Percentiles rank a stretch among this genome's conserved stretches.
Conservation (phyloP, 345 rosid genomes). For the Firmiana major region DNA sequence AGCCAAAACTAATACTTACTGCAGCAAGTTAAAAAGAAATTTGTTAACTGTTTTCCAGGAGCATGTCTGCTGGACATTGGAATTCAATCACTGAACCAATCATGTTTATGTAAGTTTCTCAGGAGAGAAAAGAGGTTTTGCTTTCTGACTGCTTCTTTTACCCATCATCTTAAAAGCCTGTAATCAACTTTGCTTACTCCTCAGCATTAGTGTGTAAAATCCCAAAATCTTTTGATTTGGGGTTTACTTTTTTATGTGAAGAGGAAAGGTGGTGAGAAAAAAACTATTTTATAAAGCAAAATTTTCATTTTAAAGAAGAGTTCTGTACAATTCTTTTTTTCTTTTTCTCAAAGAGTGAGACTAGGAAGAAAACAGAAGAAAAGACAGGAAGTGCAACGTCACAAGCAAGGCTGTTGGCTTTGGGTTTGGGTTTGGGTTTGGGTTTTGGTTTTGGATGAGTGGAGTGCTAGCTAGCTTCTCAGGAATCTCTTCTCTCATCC, state of each 20-base stretch:
- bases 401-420: slow-evolving; percentile 26
- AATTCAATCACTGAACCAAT: slow-evolving; percentile 30
- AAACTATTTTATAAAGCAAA: slow-evolving; percentile 4
- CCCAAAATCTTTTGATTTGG: slow-evolving; percentile 15
- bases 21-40: not conserved
- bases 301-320: slow-evolving; percentile 13
- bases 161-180: slow-evolving; percentile 32
- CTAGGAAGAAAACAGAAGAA: slow-evolving; percentile 33
- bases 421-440: slow-evolving; percentile 24
- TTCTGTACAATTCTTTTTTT: not conserved
- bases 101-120: slow-evolving; percentile 21
- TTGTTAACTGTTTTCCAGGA: slow-evolving; percentile 18
- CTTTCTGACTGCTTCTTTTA: slow-evolving; percentile 28
- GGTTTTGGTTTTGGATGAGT: slow-evolving; percentile 33
- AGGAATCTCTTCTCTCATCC: slow-evolving; percentile 34
- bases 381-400: slow-evolving; percentile 56
- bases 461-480: slow-evolving; percentile 17
- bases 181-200: slow-evolving; percentile 21
- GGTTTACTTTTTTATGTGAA: slow-evolving; percentile 26
- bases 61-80: slow-evolving; percentile 22
- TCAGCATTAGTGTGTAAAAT: not conserved
- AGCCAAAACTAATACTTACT: not conserved
- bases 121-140: slow-evolving; percentile 22
- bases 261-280: slow-evolving; percentile 22
- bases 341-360: not conserved